Conservation (phyloP, 2,329 filamentous ascomycete species). For the Colletotrichum falcatum region DNA sequence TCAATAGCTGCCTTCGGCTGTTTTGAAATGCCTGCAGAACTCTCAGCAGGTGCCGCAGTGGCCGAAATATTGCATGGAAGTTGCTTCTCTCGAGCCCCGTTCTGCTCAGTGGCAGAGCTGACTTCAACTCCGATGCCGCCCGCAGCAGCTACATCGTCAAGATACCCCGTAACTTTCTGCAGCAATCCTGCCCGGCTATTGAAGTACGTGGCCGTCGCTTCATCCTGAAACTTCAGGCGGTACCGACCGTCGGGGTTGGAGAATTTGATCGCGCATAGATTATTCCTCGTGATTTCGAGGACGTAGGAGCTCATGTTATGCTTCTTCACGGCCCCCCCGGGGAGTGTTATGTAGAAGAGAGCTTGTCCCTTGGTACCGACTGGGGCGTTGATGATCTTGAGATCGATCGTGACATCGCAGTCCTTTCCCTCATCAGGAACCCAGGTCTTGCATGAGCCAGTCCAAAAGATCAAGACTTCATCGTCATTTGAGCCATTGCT, state of each 20-base stretch:
- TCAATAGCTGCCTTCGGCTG: background rate
- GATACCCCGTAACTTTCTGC: constrained; percentile 1
- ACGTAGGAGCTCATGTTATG: constrained; percentile 3
- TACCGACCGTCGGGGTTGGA: background rate
- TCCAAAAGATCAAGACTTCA: background rate
- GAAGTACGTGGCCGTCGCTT: background rate
- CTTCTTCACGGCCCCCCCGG: background rate
- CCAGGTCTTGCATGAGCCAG: background rate
- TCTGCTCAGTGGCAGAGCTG: background rate
- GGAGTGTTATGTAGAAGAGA: background rate
- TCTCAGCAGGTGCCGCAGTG: background rate
- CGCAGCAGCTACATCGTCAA: background rate
- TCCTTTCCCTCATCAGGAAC: background rate
- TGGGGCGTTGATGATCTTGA: constrained; percentile 5
- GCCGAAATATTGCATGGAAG: background rate
- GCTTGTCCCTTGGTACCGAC: background rate
- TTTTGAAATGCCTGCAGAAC: background rate
- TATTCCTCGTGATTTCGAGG: background rate
- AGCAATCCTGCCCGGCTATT: background rate
- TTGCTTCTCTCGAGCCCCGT: background rate
- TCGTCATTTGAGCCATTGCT: background rate
- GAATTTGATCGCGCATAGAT: background rate
- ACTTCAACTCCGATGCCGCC: background rate
- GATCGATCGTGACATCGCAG: background rate
- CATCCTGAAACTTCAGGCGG: background rate